A percentile compares a stretch with the other conserved stretches of the same genome.
Conservation (phyloP, 495 filamentous ascomycete genomes). For the Astrothelium macrocarpum region DNA sequence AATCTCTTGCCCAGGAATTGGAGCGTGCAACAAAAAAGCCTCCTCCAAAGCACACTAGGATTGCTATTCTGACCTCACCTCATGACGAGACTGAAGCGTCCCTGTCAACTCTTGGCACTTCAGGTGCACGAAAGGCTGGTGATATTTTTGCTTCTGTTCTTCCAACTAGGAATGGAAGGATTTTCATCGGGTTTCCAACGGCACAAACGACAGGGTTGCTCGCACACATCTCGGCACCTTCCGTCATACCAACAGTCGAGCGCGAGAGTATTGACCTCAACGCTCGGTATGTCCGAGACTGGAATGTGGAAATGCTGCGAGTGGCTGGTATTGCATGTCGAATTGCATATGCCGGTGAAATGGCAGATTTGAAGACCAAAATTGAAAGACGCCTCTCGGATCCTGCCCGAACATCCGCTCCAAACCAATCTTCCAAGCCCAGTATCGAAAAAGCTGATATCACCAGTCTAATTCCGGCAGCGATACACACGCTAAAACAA, state of each 20-base stretch:
- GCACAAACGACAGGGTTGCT: constrained; percentile 91
- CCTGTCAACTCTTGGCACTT: constrained; percentile 37
- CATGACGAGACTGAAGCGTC: constrained; percentile 67
- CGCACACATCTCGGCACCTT: constrained; percentile 95
- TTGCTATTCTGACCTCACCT: constrained; percentile 82
- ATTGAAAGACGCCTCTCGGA: constrained; percentile 32
- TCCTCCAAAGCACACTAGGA: constrained; percentile 72
- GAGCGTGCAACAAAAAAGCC: constrained; percentile 95
- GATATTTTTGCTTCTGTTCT: constrained; percentile 86
- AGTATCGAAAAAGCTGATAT: constrained; percentile 54
- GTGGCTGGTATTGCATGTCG: constrained; percentile 83
- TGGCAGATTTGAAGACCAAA: constrained; percentile 55
- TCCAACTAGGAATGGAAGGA: constrained; percentile 73
- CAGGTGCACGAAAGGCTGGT: constrained; percentile 45
- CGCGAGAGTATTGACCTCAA: constrained; percentile 95
- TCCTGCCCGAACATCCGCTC: constrained; percentile 17
- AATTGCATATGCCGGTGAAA: constrained; percentile 77
- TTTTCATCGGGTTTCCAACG: constrained; percentile 97
- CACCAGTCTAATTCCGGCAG: constrained; percentile 59
- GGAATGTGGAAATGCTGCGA: constrained; percentile 94
- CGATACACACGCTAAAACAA: constrained; percentile 66
- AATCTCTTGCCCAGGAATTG: constrained; percentile 68
- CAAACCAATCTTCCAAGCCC: constrained; percentile 19
- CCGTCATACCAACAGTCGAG: constrained; percentile 97
- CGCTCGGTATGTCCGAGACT: constrained; percentile 81